phyloP scores from a whole-genome alignment of 208 protist species.

The Trypanosoma avium region DNA sequence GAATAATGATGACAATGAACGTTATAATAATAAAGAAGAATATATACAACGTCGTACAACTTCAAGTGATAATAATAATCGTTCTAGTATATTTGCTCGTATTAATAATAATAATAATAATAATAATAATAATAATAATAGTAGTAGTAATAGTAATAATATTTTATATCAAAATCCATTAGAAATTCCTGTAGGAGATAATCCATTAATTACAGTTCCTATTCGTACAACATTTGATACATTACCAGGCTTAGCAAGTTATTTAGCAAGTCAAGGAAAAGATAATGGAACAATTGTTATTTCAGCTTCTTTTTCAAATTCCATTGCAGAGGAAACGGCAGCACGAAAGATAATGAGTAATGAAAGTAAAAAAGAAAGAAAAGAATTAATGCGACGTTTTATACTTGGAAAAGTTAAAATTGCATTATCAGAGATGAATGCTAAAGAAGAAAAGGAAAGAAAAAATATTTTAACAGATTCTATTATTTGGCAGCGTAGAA shows the following conservation, averaged over 20 bases:
- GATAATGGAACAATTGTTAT: constrained; percentile 12
- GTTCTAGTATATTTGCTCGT: too few relatives aligned
- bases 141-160: not conserved
- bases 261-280: constrained; percentile 12
- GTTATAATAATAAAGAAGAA: not conserved
- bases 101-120: not conserved
- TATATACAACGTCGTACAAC: not conserved
- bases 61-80: not conserved
- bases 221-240: constrained; percentile 20
- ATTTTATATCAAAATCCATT: not conserved
- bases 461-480: constrained; percentile 38
- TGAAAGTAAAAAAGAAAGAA: not conserved
- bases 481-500: constrained; percentile 36
- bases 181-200: not conserved
- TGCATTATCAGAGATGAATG: constrained; percentile 7
- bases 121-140: not conserved
- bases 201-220: constrained; percentile 11
- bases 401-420: not conserved
- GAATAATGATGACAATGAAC: too few relatives aligned
- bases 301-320: constrained; percentile 12
- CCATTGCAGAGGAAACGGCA: constrained; percentile 11
- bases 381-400: constrained; percentile 12
- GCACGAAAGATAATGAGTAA: constrained; percentile 2
- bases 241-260: constrained; percentile 11
- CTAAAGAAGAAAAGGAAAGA: constrained; percentile 12